Base-by-base conservation (phyloP, 2,329 filamentous ascomycete genomes). In the Diaporthe longicolla region DNA sequence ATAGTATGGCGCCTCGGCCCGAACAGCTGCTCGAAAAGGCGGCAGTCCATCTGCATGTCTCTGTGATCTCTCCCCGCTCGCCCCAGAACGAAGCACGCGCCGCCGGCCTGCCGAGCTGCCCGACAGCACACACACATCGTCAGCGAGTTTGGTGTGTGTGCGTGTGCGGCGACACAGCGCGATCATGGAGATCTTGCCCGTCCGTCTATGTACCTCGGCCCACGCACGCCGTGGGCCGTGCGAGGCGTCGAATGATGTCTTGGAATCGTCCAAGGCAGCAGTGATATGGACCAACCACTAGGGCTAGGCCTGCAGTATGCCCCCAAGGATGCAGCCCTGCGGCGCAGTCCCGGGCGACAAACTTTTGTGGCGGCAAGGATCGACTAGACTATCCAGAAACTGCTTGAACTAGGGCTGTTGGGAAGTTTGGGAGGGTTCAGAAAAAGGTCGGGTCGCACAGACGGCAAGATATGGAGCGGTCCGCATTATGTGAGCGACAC, bases 381-480 rank as follows among this genome's bases (percentile, higher is more conserved):
- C 45, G 32, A 54, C 63, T 19, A 26, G n/a, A 37, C 63, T 50
- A 40, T 40, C 32, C 24, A 66, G 29, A 24, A 19, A 24, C 7
- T 21, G 29, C 43, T 50, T 21, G 32, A 52, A 32, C 29, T 7
- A 32, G 29, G 37, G 37, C 37, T 13, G 37, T 13, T 37, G 8
- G 10, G 37, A 7, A 32, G 29, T 32, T 37, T 37, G 37, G 37
- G 37, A 37, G 37, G 29, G 29, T 10, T 29, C 29, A 19, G 61
- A 19, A 4, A 19, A 4, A 21, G 15, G 45, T 54, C 63, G 32
- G n/a, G 29, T 68, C 9, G 48, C 32, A 35, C 48, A 63, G 40
- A 54, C 48, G 48, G 45, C 17, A 68, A 43, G 15, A 29, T 19
- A 68, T 40, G 63, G 45, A 66, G 61, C 61, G 45, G 61, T 37